phyloP scores from a whole-genome alignment of 31 red algal species.

The Porphyra umbilicalis region DNA sequence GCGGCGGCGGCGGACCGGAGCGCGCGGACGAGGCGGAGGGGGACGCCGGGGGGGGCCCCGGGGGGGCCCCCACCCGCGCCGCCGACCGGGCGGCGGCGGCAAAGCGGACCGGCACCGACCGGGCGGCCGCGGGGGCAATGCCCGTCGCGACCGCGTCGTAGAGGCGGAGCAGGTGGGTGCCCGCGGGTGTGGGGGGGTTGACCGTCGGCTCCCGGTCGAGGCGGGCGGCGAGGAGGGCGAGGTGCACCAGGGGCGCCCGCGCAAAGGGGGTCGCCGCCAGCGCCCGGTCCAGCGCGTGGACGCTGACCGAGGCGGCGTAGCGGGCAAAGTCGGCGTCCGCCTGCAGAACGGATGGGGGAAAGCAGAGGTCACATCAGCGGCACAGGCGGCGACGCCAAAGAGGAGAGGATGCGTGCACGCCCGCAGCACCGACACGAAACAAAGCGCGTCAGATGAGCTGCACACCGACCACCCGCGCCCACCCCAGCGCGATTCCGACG shows the following conservation, averaged over 20 bases:
- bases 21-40: conserved; percentile 27
- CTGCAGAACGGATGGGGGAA: not conserved
- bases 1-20: conserved; percentile 30
- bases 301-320: not conserved
- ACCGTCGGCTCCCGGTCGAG: not conserved
- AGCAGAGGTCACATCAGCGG: not conserved
- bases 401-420: not conserved
- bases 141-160: not conserved
- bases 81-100: not conserved
- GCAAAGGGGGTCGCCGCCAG: not conserved
- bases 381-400: not conserved
- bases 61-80: not conserved
- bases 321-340: not conserved
- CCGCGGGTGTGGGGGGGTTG: not conserved
- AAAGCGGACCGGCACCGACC: not conserved
- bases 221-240: not conserved
- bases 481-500: no score
- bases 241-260: not conserved
- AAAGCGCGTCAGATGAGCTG: not conserved
- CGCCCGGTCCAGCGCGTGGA: not conserved
- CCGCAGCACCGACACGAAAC: not conserved
- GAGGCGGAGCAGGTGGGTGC: not conserved
- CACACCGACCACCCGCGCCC: no score
- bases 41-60: not conserved
- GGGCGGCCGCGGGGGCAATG: not conserved